Percentiles rank a stretch among this genome's conserved stretches.
Conservation (phyloP, 2,329 filamentous ascomycete species). For the Ceratocystiopsis sp. region DNA sequence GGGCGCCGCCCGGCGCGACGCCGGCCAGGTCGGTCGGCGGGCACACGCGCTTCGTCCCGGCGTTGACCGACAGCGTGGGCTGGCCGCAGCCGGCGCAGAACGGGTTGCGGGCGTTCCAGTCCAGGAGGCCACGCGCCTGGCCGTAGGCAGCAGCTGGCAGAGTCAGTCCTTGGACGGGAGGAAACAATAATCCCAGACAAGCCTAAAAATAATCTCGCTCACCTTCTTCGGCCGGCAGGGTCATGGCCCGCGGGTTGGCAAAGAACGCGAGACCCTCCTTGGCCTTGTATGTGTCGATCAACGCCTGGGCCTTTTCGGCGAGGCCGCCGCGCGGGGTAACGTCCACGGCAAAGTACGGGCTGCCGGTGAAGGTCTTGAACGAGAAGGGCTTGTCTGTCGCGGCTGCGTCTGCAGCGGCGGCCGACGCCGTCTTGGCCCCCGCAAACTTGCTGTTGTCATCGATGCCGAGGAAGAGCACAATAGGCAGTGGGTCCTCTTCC, state of each 20-base stretch:
- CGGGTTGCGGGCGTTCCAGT: conserved; percentile 87
- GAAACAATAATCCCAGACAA: background rate
- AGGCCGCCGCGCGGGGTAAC: conserved; percentile 53
- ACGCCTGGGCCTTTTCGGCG: conserved; percentile 34
- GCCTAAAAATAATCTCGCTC: conserved; percentile 2
- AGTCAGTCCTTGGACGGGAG: no score
- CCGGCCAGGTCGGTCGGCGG: conserved; percentile 49
- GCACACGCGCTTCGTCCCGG: conserved; percentile 66
- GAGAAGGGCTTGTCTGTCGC: conserved; percentile 25
- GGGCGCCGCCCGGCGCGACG: conserved; percentile 23
- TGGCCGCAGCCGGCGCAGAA: conserved; percentile 85
- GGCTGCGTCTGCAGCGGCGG: conserved; percentile 13
- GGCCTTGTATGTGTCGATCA: conserved; percentile 40
- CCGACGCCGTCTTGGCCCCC: conserved; percentile 13
- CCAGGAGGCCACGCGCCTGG: conserved; percentile 70
- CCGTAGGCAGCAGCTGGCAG: conserved; percentile 68
- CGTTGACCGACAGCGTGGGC: conserved; percentile 61
- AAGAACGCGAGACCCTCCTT: conserved; percentile 46
- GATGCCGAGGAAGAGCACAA: conserved; percentile 72
- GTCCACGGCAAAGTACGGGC: conserved; percentile 80
- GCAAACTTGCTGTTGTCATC: conserved; percentile 36
- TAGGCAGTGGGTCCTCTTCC: conserved; percentile 37
- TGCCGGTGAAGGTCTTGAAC: conserved; percentile 57
- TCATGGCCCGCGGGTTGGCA: conserved; percentile 32
- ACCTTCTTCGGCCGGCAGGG: conserved; percentile 30